Conservation (phyloP, 331 rosid species). For the Rhamnella rubrinervis region DNA sequence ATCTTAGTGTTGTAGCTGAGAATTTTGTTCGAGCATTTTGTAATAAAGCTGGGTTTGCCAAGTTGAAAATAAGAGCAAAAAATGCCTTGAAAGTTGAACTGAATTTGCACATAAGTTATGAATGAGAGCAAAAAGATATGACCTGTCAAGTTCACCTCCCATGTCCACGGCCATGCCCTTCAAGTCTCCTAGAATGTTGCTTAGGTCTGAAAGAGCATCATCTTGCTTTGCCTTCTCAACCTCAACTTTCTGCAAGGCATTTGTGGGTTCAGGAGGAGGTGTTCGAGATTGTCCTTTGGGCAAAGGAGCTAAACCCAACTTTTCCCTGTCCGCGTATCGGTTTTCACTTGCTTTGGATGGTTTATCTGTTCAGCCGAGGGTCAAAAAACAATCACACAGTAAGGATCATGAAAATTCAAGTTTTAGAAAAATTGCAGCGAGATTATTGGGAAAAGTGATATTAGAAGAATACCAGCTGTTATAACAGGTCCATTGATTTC, state of each 20-base stretch:
- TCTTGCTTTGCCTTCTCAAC: slow-evolving; percentile 89
- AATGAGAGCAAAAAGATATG: neutral
- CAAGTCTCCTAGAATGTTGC: slow-evolving; percentile 88
- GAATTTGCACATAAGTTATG: neutral
- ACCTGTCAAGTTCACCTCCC: slow-evolving; percentile 90
- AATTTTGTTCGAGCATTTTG: too few relatives aligned
- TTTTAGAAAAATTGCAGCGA: neutral
- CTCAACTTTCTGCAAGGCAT: slow-evolving; percentile 67
- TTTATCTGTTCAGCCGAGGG: slow-evolving; percentile 41
- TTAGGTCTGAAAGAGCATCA: slow-evolving; percentile 71
- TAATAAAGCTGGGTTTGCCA: too few relatives aligned
- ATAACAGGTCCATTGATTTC: slow-evolving; percentile 68
- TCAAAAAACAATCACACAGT: neutral
- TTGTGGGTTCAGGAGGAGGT: slow-evolving; percentile 52
- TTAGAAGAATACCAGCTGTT: slow-evolving; percentile 56
- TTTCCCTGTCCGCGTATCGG: slow-evolving; percentile 48
- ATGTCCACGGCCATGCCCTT: slow-evolving; percentile 83
- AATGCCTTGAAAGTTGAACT: too few relatives aligned
- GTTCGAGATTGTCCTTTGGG: slow-evolving; percentile 55
- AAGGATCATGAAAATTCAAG: slow-evolving; percentile 7
- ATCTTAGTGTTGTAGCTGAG: too few relatives aligned
- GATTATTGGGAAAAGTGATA: neutral
- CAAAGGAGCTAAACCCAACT: slow-evolving; percentile 58
- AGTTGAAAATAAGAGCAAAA: too few relatives aligned
- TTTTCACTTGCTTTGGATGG: slow-evolving; percentile 35